These are phyloP conservation scores for Combretum micranthum DNA, from an alignment of 345 rosid genomes.

Conservation along the genomic window DNA sequence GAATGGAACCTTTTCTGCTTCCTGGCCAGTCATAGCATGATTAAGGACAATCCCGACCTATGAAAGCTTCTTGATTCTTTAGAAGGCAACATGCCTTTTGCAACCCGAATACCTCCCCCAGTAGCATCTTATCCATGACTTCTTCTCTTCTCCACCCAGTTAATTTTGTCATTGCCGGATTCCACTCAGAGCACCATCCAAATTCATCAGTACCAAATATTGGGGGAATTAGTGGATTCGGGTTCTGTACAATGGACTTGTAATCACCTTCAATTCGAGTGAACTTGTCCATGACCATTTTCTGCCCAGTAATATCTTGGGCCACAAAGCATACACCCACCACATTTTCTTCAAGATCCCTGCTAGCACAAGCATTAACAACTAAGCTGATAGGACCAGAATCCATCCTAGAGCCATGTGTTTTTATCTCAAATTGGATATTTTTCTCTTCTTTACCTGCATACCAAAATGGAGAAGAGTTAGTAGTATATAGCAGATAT, in stretches of 20 bases:
- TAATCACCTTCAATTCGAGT: slow-evolving; percentile 96
- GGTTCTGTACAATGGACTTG: slow-evolving; percentile 86
- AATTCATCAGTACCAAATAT: slow-evolving; percentile 85
- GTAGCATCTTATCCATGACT: slow-evolving; percentile 74
- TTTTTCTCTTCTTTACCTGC: slow-evolving; percentile 89
- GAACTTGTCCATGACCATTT: slow-evolving; percentile 90
- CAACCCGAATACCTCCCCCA: slow-evolving; percentile 84
- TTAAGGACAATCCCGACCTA: slow-evolving; percentile 71
- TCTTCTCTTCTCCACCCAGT: slow-evolving; percentile 83
- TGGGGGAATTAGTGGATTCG: slow-evolving; percentile 90
- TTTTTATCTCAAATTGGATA: slow-evolving; percentile 80
- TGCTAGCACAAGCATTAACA: slow-evolving; percentile 89
- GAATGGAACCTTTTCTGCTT: slow-evolving; percentile 69
- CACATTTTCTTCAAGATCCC: slow-evolving; percentile 71
- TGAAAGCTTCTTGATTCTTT: slow-evolving; percentile 77
- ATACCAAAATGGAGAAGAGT: slow-evolving; percentile 4
- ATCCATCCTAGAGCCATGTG: slow-evolving; percentile 49
- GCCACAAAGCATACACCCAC: slow-evolving; percentile 96
- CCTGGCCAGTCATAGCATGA: slow-evolving; percentile 63
- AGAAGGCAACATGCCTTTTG: slow-evolving; percentile 66
- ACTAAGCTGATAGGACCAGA: slow-evolving; percentile 74
- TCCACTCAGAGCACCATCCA: slow-evolving; percentile 99
- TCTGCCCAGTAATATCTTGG: slow-evolving; percentile 93
- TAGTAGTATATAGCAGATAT: neutral
- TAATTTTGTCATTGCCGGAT: slow-evolving; percentile 75